These are phyloP conservation scores for Candida palmyrensis DNA, from an alignment of 805 yeast species.

Conservation along the genomic window DNA sequence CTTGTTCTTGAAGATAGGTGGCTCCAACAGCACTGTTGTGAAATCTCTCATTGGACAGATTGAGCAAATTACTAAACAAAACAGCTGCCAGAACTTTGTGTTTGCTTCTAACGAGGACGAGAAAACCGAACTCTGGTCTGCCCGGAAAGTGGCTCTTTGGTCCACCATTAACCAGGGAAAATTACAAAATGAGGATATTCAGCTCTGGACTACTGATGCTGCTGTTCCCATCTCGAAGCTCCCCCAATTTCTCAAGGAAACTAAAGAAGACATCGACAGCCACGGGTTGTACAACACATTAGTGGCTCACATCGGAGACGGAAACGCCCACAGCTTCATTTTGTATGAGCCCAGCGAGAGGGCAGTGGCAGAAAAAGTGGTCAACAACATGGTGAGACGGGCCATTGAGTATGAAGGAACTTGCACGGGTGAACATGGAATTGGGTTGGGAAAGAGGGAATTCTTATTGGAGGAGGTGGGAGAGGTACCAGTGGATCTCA, in stretches of 20 bases:
- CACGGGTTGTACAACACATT: slow-evolving; percentile 53
- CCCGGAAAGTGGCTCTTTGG: slow-evolving; percentile 58
- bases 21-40: slow-evolving; percentile 20
- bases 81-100: slow-evolving; percentile 47
- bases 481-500: slow-evolving; percentile 54
- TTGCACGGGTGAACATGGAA: slow-evolving; percentile 83
- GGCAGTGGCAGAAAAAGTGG: slow-evolving; percentile 31
- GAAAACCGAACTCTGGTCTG: slow-evolving; percentile 67
- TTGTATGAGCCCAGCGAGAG: slow-evolving; percentile 51
- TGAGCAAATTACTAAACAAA: slow-evolving; percentile 15
- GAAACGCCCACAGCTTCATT: slow-evolving; percentile 70
- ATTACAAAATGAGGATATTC: slow-evolving; percentile 34
- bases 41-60: slow-evolving; percentile 36
- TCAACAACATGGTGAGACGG: slow-evolving; percentile 21
- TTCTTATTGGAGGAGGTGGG: slow-evolving; percentile 62
- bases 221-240: slow-evolving; percentile 74
- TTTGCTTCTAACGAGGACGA: slow-evolving; percentile 59
- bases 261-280: slow-evolving; percentile 52
- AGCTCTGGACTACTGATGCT: slow-evolving; percentile 72
- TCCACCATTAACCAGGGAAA: slow-evolving; percentile 33
- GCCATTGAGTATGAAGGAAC: slow-evolving; percentile 55
- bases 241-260: slow-evolving; percentile 56
- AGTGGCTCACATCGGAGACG: slow-evolving; percentile 83
- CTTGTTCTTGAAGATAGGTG: slow-evolving; percentile 55
- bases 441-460: slow-evolving; percentile 71